phyloP scores from a whole-genome alignment of 208 protist species.

The Trypanosomatidae sp. region DNA sequence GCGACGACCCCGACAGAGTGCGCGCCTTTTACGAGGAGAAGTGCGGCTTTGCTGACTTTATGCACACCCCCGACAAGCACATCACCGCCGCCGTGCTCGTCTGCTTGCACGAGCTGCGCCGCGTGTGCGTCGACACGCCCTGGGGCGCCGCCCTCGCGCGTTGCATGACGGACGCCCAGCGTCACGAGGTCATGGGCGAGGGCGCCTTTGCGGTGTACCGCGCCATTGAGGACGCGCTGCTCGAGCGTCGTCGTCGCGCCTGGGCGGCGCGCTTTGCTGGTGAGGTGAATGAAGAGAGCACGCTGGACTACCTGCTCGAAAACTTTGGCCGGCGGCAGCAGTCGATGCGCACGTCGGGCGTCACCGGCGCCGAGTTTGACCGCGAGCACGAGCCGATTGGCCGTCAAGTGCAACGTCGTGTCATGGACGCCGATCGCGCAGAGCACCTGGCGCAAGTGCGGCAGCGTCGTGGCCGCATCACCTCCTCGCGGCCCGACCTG shows the following conservation, averaged over 20 bases:
- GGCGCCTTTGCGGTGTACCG: conserved; percentile 64
- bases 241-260: conserved; percentile 64
- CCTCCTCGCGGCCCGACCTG: conserved; percentile 72
- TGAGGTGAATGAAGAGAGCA: conserved; percentile 73
- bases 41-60: conserved; percentile 83
- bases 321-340: conserved; percentile 80
- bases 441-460: conserved; percentile 65
- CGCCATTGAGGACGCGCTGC: conserved; percentile 65
- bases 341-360: conserved; percentile 41
- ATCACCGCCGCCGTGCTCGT: conserved; percentile 73
- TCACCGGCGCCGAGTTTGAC: conserved; percentile 80
- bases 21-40: conserved; percentile 83
- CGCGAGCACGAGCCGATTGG: conserved; percentile 87
- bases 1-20: conserved; percentile 48
- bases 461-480: conserved; percentile 63
- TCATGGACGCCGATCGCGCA: conserved; percentile 74
- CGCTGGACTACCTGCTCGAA: conserved; percentile 82
- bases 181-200: conserved; percentile 51
- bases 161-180: conserved; percentile 54
- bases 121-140: conserved; percentile 45
- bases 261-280: conserved; percentile 78
- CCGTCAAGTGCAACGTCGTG: conserved; percentile 76
- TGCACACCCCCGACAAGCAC: conserved; percentile 71
- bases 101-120: conserved; percentile 61
- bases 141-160: conserved; percentile 56